Percentiles rank a stretch among this genome's conserved stretches.
Evolutionary conservation across 108 stramenopile species (phyloP).

Genomic region (Epithemia pelagica): DNA sequence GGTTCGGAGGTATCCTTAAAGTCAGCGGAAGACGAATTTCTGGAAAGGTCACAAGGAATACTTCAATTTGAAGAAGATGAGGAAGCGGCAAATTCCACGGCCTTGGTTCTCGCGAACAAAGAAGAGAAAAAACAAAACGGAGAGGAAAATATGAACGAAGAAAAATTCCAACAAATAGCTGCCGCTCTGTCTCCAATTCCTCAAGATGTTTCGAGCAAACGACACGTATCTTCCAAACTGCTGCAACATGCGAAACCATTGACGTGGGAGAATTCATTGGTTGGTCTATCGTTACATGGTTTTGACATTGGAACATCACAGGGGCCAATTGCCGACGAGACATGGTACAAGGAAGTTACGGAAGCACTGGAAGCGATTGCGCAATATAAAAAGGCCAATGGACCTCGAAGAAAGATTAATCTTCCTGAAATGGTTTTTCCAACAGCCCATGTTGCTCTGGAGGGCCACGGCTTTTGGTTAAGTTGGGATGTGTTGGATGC

Average conservation of each 20-base stretch:
- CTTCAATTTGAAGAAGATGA: conserved; percentile 10
- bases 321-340: conserved; percentile 31
- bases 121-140: background rate
- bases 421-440: conserved; percentile 77
- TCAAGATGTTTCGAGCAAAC: conserved; percentile 8
- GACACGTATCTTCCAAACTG: conserved; percentile 12
- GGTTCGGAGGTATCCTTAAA: background rate
- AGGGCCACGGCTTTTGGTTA: conserved; percentile 15
- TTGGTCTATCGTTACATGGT: conserved; percentile 28
- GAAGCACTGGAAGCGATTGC: conserved; percentile 18
- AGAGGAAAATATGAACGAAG: background rate
- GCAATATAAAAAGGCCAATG: conserved; percentile 7
- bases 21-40: conserved; percentile 7
- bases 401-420: conserved; percentile 24
- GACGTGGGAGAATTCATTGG: conserved; percentile 12
- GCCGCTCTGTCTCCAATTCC: conserved; percentile 5
- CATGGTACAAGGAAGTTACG: conserved; percentile 26
- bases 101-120: background rate
- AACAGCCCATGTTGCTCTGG: conserved; percentile 39
- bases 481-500: conserved; percentile 44
- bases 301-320: conserved; percentile 38
- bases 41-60: conserved; percentile 8
- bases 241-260: conserved; percentile 10
- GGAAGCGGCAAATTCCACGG: background rate
- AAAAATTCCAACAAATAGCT: conserved; percentile 1